Conservation (phyloP, 2,329 filamentous ascomycete genomes). For the Coniella lustricola region DNA sequence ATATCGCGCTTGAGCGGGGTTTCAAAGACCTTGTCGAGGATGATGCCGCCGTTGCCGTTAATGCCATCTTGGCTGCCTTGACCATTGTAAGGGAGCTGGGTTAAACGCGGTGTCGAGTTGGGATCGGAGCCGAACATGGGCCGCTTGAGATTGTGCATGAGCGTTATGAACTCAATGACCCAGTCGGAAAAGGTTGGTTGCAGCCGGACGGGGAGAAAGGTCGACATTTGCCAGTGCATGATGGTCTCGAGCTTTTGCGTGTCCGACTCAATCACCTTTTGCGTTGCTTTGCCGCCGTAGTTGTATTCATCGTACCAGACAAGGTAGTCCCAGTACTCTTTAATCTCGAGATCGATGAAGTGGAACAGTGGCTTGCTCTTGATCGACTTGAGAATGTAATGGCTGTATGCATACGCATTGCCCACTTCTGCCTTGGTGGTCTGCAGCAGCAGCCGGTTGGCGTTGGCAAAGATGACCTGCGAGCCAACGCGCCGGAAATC, state of each 20-base stretch:
- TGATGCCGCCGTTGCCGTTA: conserved; percentile 54
- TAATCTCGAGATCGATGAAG: conserved; percentile 94
- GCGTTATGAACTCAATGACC: conserved; percentile 88
- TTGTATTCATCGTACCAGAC: conserved; percentile 99
- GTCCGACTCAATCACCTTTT: conserved; percentile 65
- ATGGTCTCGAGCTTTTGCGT: conserved; percentile 80
- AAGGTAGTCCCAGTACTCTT: conserved; percentile 98
- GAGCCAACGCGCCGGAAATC: conserved; percentile 94
- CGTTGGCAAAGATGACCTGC: conserved; percentile 88
- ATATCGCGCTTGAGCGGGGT: conserved; percentile 89
- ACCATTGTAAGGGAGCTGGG: conserved; percentile 47
- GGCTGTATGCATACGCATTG: conserved; percentile 92
- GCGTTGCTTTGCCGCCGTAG: conserved; percentile 89
- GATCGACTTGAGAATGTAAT: conserved; percentile 97
- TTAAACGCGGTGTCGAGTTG: conserved; percentile 48
- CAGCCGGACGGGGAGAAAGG: conserved; percentile 73
- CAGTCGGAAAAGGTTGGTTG: conserved; percentile 85
- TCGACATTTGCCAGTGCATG: conserved; percentile 97
- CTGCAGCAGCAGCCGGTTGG: conserved; percentile 83
- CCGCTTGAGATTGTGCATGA: conserved; percentile 84
- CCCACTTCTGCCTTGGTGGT: conserved; percentile 95
- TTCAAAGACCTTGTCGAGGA: conserved; percentile 77
- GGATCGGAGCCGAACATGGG: conserved; percentile 45
- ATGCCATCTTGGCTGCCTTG: conserved; percentile 44
- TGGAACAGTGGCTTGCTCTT: conserved; percentile 92